Percentiles rank a stretch among this genome's conserved stretches.
Evolutionary conservation across 2,329 filamentous ascomycete species (phyloP).

Genomic region (Huntiella decipiens): DNA sequence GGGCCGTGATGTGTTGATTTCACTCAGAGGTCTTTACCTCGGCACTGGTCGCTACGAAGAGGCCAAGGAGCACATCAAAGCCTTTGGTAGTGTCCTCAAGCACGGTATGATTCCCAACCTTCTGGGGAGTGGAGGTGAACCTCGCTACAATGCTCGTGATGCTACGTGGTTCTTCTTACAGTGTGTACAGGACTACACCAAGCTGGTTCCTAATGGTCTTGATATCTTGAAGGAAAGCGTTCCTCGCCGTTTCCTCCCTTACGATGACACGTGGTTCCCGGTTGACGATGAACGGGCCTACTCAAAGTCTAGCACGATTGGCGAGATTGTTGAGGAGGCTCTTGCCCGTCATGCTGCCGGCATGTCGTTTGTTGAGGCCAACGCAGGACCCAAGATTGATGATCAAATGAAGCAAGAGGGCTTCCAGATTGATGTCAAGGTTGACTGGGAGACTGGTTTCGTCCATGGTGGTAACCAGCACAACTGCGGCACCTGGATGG

Average conservation of each 20-base stretch:
- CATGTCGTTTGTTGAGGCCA: constrained; percentile 83
- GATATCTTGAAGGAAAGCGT: constrained; percentile 58
- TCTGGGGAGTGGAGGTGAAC: constrained; percentile 64
- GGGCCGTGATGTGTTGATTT: constrained; percentile 95
- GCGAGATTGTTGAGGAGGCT: constrained; percentile 83
- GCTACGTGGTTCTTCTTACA: constrained; percentile 98
- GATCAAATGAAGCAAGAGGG: constrained; percentile 83
- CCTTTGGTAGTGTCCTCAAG: constrained; percentile 90
- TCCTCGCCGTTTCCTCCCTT: constrained; percentile 73
- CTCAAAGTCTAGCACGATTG: constrained; percentile 61
- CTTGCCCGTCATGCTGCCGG: constrained; percentile 81
- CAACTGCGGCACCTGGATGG: constrained; percentile 99
- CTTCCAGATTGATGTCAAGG: constrained; percentile 77
- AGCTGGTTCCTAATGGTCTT: constrained; percentile 59
- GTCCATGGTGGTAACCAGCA: constrained; percentile 84
- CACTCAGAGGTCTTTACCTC: constrained; percentile 75
- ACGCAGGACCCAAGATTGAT: constrained; percentile 75
- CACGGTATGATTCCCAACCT: constrained; percentile 97
- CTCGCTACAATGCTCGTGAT: constrained; percentile 88
- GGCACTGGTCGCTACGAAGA: constrained; percentile 76
- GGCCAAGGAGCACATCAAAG: constrained; percentile 82
- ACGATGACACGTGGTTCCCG: constrained; percentile 88
- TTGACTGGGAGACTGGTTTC: constrained; percentile 80
- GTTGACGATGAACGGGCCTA: constrained; percentile 69
- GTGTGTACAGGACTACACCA: constrained; percentile 81